A percentile compares a stretch with the other conserved stretches of the same genome.
Conservation (phyloP, 192 early-diverging fungal genomes). For the Backusella luteola region DNA sequence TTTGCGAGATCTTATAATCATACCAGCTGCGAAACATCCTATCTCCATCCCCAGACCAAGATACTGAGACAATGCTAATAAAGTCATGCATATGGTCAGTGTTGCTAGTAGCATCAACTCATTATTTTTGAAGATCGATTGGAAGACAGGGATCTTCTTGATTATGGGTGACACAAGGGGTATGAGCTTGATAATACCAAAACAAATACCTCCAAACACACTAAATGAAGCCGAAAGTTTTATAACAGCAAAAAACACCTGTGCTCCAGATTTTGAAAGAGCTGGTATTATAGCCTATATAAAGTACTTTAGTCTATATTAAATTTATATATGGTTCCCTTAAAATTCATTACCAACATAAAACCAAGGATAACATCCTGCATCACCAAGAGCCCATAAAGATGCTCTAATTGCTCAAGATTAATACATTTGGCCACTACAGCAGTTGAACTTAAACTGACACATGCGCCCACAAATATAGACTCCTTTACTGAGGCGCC, state of each 20-base stretch:
- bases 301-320: not conserved
- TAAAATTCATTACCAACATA: conserved; percentile 44
- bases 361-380: conserved; percentile 56
- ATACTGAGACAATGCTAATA: conserved; percentile 35
- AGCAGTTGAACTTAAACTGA: conserved; percentile 52
- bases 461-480: conserved; percentile 47
- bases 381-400: conserved; percentile 54
- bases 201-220: conserved; percentile 41
- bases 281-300: conserved; percentile 40
- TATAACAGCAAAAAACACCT: conserved; percentile 34
- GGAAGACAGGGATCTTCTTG: conserved; percentile 8
- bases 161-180: not conserved
- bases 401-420: conserved; percentile 42
- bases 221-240: conserved; percentile 29
- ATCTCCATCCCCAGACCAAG: conserved; percentile 54
- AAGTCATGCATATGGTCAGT: conserved; percentile 42
- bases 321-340: not conserved
- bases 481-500: conserved; percentile 39
- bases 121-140: conserved; percentile 21
- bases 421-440: conserved; percentile 46
- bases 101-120: conserved; percentile 48
- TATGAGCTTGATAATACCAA: conserved; percentile 25
- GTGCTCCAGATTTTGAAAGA: conserved; percentile 37
- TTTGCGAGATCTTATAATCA: conserved; percentile 47
- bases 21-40: conserved; percentile 59